Conservation (phyloP, 2,329 filamentous ascomycete species). For the Phaeosphaeria sp. region DNA sequence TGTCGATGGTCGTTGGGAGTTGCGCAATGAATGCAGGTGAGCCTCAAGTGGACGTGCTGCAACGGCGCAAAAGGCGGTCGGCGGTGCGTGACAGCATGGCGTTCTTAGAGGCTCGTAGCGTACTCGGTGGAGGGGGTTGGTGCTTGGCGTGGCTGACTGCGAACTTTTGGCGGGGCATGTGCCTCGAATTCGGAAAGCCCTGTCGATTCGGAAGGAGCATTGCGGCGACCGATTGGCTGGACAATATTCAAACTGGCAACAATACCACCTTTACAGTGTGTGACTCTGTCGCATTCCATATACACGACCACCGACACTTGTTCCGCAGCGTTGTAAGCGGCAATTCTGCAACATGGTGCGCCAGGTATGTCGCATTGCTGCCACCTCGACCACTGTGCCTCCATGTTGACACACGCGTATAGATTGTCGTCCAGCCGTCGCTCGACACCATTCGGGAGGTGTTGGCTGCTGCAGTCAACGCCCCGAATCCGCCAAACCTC, state of each 20-base stretch:
- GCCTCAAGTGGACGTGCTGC: conserved; percentile 7
- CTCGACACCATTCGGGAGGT: conserved; percentile 66
- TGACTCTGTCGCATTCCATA: conserved; percentile 4
- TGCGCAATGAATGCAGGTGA: background rate
- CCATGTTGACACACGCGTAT: conserved; percentile 37
- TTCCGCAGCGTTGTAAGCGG: conserved; percentile 8
- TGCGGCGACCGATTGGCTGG: conserved; percentile 22
- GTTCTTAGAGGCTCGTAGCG: conserved; percentile 4
- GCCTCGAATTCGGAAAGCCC: background rate
- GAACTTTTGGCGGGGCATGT: background rate
- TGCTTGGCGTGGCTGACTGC: background rate
- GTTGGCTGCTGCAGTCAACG: conserved; percentile 58
- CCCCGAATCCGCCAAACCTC: conserved; percentile 72
- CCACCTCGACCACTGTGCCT: conserved; percentile 3
- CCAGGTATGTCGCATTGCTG: conserved; percentile 25
- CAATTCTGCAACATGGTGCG: conserved; percentile 25
- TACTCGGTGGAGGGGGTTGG: background rate
- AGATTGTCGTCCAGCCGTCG: conserved; percentile 63
- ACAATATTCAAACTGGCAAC: conserved; percentile 15
- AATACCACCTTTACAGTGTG: conserved; percentile 13
- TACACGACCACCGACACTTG: background rate
- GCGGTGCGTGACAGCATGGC: conserved; percentile 13
- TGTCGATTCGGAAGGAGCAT: background rate
- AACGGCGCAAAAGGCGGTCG: conserved; percentile 6
- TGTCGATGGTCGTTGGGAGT: background rate